Base-by-base conservation (phyloP, 2,329 filamentous ascomycete genomes). In the Cercospora janseana region DNA sequence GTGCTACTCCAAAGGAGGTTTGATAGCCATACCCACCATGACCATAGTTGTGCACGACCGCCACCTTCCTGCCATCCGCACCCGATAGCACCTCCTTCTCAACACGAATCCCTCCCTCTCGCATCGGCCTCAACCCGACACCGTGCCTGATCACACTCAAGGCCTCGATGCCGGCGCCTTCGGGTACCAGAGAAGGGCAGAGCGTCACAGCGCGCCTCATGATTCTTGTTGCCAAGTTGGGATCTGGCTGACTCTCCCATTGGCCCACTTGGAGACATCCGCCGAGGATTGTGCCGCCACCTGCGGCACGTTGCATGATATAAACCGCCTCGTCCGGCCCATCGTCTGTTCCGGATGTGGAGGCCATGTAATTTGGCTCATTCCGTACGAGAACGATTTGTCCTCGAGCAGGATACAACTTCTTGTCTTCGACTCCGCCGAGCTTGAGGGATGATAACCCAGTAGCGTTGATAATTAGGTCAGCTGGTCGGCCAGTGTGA, bases 361-460 rank as follows among this genome's bases (percentile, higher is more conserved):
- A 78, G 40, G 80, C 69, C 87, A 94, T 92, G 26, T 79, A 72
- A 8, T 80, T 79, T 0, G 83, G 79, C 64, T 87, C 82, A 70
- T 95, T 95, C 51, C 89, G 77, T 16, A 95, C 88, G 0, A 95
- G 68, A 0, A 94, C 87, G 12, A 88, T 82, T 70, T 97, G 92
- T 4, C 89, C 92, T 3, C 92, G 81, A 1, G 81, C 84, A 0
- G 92, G 91, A 46, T 83, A 78, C 57, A 97, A 79, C 4, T 77
- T 79, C 51, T 72, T 68, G 64, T 97, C 92, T 69, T 80, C 75
- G 0, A 97, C 91, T 28, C 92, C 92, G 6, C 88, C 89, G 1
- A 97, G 80, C 49, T 78, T 83, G 34, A 79, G 79, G 0, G 90
- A 83, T 6, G 85, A 79, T 6, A 97, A 74, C 0, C 91, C 92